Percentiles rank a stretch among this genome's conserved stretches.
Evolutionary conservation across 2,329 filamentous ascomycete species (phyloP).

Genomic region (Clarireedia paspali): DNA sequence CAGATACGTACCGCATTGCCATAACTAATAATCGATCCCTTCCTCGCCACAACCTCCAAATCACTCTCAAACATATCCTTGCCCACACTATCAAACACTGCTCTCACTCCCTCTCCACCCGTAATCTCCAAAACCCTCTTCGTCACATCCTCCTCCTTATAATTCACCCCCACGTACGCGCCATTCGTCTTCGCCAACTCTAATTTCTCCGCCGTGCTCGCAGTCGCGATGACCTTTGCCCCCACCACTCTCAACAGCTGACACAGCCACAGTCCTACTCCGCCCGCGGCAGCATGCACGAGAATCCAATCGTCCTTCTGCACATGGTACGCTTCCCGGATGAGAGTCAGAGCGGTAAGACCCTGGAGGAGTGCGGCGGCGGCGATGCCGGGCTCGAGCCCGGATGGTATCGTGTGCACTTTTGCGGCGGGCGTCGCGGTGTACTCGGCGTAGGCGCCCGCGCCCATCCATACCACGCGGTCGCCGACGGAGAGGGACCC

Average conservation of each 20-base stretch:
- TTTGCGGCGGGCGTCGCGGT: slow-evolving; percentile 44
- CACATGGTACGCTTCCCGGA: slow-evolving; percentile 65
- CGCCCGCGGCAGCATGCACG: slow-evolving; percentile 80
- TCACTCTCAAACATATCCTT: slow-evolving; percentile 77
- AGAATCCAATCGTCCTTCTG: slow-evolving; percentile 73
- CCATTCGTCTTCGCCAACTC: slow-evolving; percentile 62
- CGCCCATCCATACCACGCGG: slow-evolving; percentile 61
- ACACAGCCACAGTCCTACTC: slow-evolving; percentile 66
- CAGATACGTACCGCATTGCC: slow-evolving; percentile 61
- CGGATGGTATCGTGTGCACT: slow-evolving; percentile 56
- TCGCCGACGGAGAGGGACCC: slow-evolving; percentile 54
- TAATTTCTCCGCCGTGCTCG: slow-evolving; percentile 65
- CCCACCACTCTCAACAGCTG: slow-evolving; percentile 69
- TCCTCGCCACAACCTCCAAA: slow-evolving; percentile 64
- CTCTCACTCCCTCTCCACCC: slow-evolving; percentile 62
- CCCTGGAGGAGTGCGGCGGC: slow-evolving; percentile 70
- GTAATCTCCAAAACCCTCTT: slow-evolving; percentile 61
- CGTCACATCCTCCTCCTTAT: slow-evolving; percentile 50
- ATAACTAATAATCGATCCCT: slow-evolving; percentile 72
- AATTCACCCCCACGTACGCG: slow-evolving; percentile 66
- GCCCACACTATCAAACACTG: slow-evolving; percentile 82
- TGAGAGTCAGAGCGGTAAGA: slow-evolving; percentile 72
- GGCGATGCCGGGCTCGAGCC: slow-evolving; percentile 52
- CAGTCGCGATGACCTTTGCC: slow-evolving; percentile 73
- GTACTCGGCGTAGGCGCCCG: slow-evolving; percentile 49